Conservation (phyloP, 73 alveolate genomes). For the Symbiodinium pilosum region DNA sequence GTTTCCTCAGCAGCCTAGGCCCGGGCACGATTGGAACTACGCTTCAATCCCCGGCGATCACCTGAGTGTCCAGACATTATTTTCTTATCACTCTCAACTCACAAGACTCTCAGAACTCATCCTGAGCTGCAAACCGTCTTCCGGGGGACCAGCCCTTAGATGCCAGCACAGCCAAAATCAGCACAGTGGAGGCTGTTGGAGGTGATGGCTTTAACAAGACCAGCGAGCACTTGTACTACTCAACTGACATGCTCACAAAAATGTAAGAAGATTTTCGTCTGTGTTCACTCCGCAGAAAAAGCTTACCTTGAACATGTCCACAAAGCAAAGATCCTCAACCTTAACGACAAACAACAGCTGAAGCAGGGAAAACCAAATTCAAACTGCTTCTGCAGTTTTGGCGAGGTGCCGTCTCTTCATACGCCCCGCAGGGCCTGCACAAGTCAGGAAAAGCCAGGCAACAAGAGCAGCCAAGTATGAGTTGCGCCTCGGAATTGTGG, state of each 20-base stretch:
- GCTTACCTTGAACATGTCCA: too few species aligned
- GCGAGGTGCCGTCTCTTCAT: neutral
- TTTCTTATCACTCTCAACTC: too few species aligned
- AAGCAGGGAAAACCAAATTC: too few species aligned
- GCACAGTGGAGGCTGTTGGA: too few species aligned
- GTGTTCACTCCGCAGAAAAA: too few species aligned
- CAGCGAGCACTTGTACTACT: neutral
- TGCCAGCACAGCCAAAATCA: neutral
- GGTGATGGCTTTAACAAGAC: too few species aligned
- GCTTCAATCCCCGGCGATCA: neutral
- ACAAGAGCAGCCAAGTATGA: neutral
- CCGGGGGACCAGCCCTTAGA: neutral
- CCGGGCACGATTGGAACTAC: neutral
- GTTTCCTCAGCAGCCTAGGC: neutral
- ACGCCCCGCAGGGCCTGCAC: constrained; percentile 9
- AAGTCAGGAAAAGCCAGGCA: neutral
- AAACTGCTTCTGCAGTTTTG: too few species aligned
- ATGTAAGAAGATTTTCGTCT: too few species aligned
- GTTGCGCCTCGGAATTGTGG: neutral
- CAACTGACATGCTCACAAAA: neutral
- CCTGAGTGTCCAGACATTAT: neutral
- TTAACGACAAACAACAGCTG: too few species aligned
- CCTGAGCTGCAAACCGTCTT: neutral
- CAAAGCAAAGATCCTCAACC: too few species aligned
- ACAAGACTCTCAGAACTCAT: too few species aligned